phyloP scores from a whole-genome alignment of 345 rosid species.

The Moricandia moricandioides region DNA sequence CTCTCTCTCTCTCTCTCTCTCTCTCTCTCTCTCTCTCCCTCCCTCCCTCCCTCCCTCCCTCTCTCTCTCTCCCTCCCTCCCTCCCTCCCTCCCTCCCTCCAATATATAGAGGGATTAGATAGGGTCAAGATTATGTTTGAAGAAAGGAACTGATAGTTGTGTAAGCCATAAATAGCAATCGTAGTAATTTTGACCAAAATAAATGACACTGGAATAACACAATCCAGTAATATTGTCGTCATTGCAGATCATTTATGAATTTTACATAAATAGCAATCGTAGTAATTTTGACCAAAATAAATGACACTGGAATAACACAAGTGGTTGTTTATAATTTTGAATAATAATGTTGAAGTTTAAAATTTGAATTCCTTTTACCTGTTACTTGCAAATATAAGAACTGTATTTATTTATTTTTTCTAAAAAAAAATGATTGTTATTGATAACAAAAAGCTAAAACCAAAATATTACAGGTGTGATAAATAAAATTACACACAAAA shows the following conservation, averaged over 20 bases:
- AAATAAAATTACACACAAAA: not conserved
- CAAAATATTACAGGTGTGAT: not conserved
- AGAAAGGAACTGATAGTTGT: not conserved
- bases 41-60: too few species aligned
- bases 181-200: conserved; percentile 1
- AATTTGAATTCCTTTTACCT: conserved; percentile 11
- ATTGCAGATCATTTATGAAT: conserved; percentile 10
- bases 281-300: conserved; percentile 3
- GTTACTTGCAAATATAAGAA: not conserved
- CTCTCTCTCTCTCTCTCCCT: too few species aligned
- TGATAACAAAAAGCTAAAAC: not conserved
- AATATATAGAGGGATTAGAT: too few species aligned
- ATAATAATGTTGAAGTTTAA: not conserved
- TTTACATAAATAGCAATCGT: conserved; percentile 7
- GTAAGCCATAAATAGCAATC: conserved; percentile 11
- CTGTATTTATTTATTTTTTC: not conserved
- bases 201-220: not conserved
- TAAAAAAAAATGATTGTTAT: not conserved
- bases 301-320: conserved; percentile 1
- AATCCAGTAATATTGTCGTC: not conserved
- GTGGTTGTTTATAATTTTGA: conserved; percentile 3
- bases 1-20: too few species aligned
- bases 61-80: too few species aligned
- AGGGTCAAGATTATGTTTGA: conserved; percentile 5
- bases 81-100: too few species aligned